Evolutionary conservation across 2,329 filamentous ascomycete genomes (phyloP), one percentile per base, ranked within the genome.

Genomic region (Coleophoma crateriformis): DNA sequence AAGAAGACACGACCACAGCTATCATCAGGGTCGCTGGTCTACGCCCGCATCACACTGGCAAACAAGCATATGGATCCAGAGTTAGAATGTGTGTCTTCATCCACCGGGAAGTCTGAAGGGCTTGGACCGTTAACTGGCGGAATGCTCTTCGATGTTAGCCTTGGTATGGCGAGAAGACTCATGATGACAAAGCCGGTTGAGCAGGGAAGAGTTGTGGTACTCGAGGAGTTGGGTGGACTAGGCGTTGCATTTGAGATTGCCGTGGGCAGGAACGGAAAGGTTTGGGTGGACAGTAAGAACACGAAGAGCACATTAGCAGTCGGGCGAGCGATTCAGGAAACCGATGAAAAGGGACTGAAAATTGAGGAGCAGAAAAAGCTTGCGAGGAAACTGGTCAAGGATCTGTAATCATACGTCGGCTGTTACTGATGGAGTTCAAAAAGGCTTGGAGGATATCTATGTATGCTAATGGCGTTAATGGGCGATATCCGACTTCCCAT

Each of bases 211-310:
- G 68, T 96, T 7, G 79, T 83, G 3, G 77, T 96, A 22, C 68
- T 97, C 50, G 88, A 95, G 55, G 87, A 90, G 63, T 71, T 97
- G 13, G 91, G 85, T 3, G 67, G 64, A 3, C 84, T 84, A 50
- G 92, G 89, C 48, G 69, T 96, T 13, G 84, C 87, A 17, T 99
- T 97, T 66, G 94, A 99, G 74, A 88, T 95, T 52, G 92, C 92
- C 0, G 88, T 96, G 8, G 94, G 94, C 15, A 82, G 90, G 62
- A 99, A 99, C 67, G 94, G 94, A 38, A 85, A 82, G 66, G 80
- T 97, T 19, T 97, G 94, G 90, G 87, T 97, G 13, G 85, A 92
- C 63, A 90, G 87, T 57, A 87, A 86, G 27, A 86, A 76, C 54
- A 71, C 85, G 35, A 86, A 79, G 69, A 84, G 82, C 33, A 85